phyloP scores from a whole-genome alignment of 1,284 basidiomycete genomes.

The Veloboletus limbatus region DNA sequence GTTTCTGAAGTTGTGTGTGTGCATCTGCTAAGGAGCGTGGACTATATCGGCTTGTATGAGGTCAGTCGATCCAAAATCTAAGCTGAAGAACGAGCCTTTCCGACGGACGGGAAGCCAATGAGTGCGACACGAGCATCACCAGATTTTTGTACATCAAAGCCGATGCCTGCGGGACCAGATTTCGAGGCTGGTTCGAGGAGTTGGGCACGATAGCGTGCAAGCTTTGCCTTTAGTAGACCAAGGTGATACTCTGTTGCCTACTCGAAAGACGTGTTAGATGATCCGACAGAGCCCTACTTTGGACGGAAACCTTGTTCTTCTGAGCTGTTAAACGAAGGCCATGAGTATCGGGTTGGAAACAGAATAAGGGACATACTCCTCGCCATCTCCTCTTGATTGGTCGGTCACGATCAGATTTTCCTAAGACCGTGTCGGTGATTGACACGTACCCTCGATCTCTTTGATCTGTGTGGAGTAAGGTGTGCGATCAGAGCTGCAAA shows the following conservation, averaged over 20 bases:
- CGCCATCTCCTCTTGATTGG: conserved; percentile 84
- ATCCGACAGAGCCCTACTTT: neutral
- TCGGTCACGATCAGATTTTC: conserved; percentile 11
- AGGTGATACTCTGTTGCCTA: conserved; percentile 92
- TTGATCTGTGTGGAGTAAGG: conserved; percentile 60
- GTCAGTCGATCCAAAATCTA: neutral
- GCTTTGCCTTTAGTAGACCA: conserved; percentile 84
- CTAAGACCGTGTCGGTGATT: too few relatives aligned
- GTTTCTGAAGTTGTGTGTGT: conserved; percentile 89
- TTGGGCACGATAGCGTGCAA: conserved; percentile 89
- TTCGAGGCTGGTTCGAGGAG: conserved; percentile 84
- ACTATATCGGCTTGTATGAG: conserved; percentile 45
- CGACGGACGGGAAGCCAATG: conserved; percentile 94
- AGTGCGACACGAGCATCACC: conserved; percentile 92
- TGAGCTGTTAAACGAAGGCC: conserved; percentile 54
- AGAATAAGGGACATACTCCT: conserved; percentile 45
- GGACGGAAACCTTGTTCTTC: conserved; percentile 74
- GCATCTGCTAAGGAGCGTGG: conserved; percentile 87
- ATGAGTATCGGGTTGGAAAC: conserved; percentile 8
- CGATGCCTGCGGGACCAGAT: conserved; percentile 78
- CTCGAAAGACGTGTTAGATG: conserved; percentile 30
- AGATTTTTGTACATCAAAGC: conserved; percentile 93
- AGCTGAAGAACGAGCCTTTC: conserved; percentile 55
- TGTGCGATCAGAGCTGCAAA: neutral
- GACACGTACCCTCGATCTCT: conserved; percentile 81